Base-by-base conservation (phyloP, 2,329 filamentous ascomycete genomes). In the Paraphoma sp. region DNA sequence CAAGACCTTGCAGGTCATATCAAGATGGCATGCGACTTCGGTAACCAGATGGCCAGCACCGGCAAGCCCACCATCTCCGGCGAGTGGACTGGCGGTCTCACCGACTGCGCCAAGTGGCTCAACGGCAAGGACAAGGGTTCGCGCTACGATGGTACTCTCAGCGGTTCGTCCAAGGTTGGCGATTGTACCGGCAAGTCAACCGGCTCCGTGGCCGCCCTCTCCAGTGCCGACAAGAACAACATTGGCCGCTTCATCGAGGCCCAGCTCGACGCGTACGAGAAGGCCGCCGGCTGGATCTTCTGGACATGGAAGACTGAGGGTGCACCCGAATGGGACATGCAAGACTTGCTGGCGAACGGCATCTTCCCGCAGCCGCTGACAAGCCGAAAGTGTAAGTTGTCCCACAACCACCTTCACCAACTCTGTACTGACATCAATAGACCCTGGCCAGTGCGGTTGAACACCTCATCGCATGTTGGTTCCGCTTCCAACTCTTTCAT, bases 271-370 rank as follows among this genome's bases (percentile, higher is more conserved):
- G 80, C 77, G 0, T 82, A 74, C 52, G 81, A 83, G 70, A 80
- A 79, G 72, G 79, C 78, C 4, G 71, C 61, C 2, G 80, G 80
- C 1, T 83, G 80, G 80, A 79, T 82, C 62, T 82, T 81, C 69
- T 82, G 81, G 81, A 80, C 77, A 4, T 82, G 80, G 80, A 81
- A 81, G 74, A 82, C 79, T 1, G 80, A 83, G 65, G 74, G 74
- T 23, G 79, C 80, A 33, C 80, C 80, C 2, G 80, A 82, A 60
- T 82, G 80, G 80, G 77, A 82, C 53, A 81, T 82, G 78, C 63
- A 80, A 65, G 74, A 76, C 18, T 64, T 82, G 54, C 62, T 79
- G 12, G 69, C 68, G 28, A 76, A 75, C 31, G 80, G 80, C 6
- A 62, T 86, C 45, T 86, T 85, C 70, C 82, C 82, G 16, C 77